Evolutionary conservation across 176 grass and related monocot genomes (phyloP), one percentile per base, ranked within the genome.

Genomic region (Areca catechu): DNA sequence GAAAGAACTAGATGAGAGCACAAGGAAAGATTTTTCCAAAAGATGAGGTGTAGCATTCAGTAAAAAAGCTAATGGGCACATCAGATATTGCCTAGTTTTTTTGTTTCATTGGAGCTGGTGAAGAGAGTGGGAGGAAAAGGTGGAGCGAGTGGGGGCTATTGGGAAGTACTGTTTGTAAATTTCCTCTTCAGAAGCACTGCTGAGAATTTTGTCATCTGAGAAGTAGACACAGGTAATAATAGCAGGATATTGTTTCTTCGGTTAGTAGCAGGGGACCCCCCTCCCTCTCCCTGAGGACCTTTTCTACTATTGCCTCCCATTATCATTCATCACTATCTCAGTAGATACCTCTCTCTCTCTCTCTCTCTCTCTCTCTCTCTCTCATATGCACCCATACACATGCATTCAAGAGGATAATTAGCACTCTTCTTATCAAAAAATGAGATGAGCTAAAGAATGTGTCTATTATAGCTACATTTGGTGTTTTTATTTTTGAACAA

Each of bases 91-190:
- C 34, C 34, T 12, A 2, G 34, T 43, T 43, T 43, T 43, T 43
- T 43, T 43, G 34, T 43, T 43, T 43, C 34, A 43, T 43, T 43
- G 34, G 34, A 12, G 10, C 9, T 3, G 6, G 34, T 43, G 34
- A 22, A 55, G 20, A 12, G 9, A 55, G 53, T 55, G 53, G 53
- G 53, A 55, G 53, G 53, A 55, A 55, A 55, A 55, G 18, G 53
- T 20, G 1, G 53, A 9, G 20, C 0, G 18, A 14, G 20, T 20
- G 12, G 12, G 19, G 7, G 1, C 19, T 7, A 55, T 21, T 18
- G 3, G 53, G 18, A 55, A 55, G 53, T 55, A 55, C 53, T 55
- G 53, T 21, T 55, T 55, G 34, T 43, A 43, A 43, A 43, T 43
- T 43, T 43, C 7, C 34, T 29, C 34, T 43, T 43, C 34, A 43